Conservation (phyloP, 495 filamentous ascomycete genomes). For the Aspergillus campestris region DNA sequence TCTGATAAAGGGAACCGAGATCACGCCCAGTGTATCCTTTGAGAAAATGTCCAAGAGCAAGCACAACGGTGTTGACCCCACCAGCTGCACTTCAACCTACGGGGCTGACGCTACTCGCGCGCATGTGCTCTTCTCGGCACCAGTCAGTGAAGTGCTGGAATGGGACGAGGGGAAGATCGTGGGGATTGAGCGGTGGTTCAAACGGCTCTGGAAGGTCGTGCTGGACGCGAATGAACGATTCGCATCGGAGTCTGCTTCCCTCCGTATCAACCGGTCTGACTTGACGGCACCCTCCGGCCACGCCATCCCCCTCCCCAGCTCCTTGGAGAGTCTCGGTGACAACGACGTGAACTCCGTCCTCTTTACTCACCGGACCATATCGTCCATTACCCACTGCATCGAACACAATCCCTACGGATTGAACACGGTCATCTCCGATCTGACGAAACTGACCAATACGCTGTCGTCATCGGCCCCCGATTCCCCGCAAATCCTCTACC, state of each 20-base stretch:
- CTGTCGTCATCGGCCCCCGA: slow-evolving; percentile 35
- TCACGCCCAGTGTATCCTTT: slow-evolving; percentile 52
- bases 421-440: slow-evolving; percentile 73
- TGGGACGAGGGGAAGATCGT: slow-evolving; percentile 82
- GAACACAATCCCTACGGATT: slow-evolving; percentile 57
- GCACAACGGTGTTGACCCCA: slow-evolving; percentile 85
- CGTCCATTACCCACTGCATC: slow-evolving; percentile 59
- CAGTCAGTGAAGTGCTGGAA: slow-evolving; percentile 71
- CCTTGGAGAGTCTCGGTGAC: slow-evolving; percentile 28
- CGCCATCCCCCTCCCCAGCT: slow-evolving; percentile 17
- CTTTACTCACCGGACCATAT: slow-evolving; percentile 56
- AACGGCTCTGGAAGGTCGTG: slow-evolving; percentile 54
- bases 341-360: slow-evolving; percentile 53
- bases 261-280: slow-evolving; percentile 13
- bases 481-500: slow-evolving; percentile 27
- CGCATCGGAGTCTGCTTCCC: slow-evolving; percentile 16
- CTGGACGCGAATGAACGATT: slow-evolving; percentile 9
- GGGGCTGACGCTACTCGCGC: slow-evolving; percentile 80
- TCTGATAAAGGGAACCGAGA: slow-evolving; percentile 49
- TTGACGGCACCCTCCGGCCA: slow-evolving; percentile 14
- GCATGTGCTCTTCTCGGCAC: slow-evolving; percentile 81
- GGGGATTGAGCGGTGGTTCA: slow-evolving; percentile 73
- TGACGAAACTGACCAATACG: slow-evolving; percentile 69
- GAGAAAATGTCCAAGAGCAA: slow-evolving; percentile 98
- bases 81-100: slow-evolving; percentile 56